phyloP scores from a whole-genome alignment of 2,329 filamentous ascomycete genomes.

The Spiromastix sp. region DNA sequence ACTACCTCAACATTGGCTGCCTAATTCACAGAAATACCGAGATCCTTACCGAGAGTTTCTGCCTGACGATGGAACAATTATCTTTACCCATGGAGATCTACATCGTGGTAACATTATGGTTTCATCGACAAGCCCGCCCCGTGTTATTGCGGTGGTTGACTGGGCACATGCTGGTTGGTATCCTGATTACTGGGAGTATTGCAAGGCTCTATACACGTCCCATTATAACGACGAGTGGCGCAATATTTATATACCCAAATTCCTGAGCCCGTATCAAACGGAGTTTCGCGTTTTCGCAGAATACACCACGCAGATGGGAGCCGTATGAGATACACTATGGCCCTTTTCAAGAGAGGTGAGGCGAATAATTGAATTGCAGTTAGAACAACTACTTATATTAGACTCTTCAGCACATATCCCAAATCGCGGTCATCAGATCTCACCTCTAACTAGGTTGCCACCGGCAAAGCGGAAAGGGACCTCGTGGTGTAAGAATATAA shows the following conservation, averaged over 20 bases:
- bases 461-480: no score
- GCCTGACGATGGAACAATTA: conserved; percentile 19
- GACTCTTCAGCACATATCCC: no score
- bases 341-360: no score
- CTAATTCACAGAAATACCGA: conserved; percentile 7
- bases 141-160: conserved; percentile 19
- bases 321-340: conserved; percentile 8
- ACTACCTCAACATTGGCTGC: conserved; percentile 12
- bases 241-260: conserved; percentile 12
- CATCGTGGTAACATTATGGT: conserved; percentile 24
- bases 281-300: conserved; percentile 6
- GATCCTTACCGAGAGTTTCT: conserved; percentile 15
- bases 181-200: conserved; percentile 26
- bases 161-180: conserved; percentile 25
- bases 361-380: no score
- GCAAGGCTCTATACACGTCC: conserved; percentile 20
- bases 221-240: conserved; percentile 12
- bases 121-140: conserved; percentile 13
- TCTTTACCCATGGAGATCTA: conserved; percentile 25
- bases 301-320: conserved; percentile 9
- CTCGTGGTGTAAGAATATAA: no score
- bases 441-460: no score
- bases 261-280: conserved; percentile 6
- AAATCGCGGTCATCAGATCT: no score
- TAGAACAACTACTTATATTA: no score